Percentiles rank a stretch among this genome's conserved stretches.
phyloP scores from a whole-genome alignment of 2,329 filamentous ascomycete genomes.

The Macrophomina phaseolina region DNA sequence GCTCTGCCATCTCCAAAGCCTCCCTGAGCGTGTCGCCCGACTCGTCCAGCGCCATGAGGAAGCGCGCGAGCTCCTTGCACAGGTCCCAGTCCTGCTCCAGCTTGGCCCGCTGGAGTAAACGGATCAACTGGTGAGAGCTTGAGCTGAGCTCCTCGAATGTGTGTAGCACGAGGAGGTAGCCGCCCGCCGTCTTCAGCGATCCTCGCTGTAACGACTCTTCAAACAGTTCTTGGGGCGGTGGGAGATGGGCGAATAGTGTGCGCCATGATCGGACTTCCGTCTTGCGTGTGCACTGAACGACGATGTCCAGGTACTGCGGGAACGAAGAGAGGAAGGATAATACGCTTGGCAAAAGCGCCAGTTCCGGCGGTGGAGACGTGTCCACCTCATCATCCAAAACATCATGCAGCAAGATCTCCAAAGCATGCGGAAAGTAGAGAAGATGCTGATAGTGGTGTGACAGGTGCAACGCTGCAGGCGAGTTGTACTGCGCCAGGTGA shows the following conservation, averaged over 20 bases:
- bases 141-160: constrained; percentile 68
- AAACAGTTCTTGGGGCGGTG: constrained; percentile 88
- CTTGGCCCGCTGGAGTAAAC: constrained; percentile 80
- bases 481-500: constrained; percentile 76
- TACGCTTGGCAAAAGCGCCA: constrained; percentile 57
- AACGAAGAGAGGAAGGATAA: constrained; percentile 61
- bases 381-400: constrained; percentile 96
- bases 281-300: constrained; percentile 96
- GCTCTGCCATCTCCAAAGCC: constrained; percentile 63
- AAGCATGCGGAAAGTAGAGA: constrained; percentile 89
- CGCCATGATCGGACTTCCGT: constrained; percentile 95
- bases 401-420: constrained; percentile 90
- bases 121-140: constrained; percentile 77
- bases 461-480: constrained; percentile 79
- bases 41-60: constrained; percentile 89
- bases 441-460: constrained; percentile 85
- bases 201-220: constrained; percentile 87
- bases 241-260: constrained; percentile 89
- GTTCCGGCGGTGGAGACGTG: constrained; percentile 53
- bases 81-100: constrained; percentile 91
- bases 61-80: constrained; percentile 93
- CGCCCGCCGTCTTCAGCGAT: constrained; percentile 90
- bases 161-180: constrained; percentile 93
- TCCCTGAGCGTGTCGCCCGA: constrained; percentile 78
- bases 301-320: constrained; percentile 88